phyloP scores from a whole-genome alignment of 2,329 filamentous ascomycete genomes.

The Fusarium goolgardi region DNA sequence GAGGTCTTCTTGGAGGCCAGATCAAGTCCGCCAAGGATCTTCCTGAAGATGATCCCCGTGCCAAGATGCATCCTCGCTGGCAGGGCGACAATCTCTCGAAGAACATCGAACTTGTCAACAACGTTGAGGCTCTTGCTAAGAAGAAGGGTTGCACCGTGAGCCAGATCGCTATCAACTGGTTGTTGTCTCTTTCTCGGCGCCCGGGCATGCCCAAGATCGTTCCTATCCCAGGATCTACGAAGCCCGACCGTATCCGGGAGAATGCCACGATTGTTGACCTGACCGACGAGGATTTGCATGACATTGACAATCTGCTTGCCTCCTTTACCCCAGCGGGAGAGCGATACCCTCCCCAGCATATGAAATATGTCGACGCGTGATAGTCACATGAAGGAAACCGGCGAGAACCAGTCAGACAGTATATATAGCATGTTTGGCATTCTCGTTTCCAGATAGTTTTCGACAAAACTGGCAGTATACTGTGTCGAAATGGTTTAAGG shows the following conservation, averaged over 20 bases:
- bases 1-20: slow-evolving; percentile 63
- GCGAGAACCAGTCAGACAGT: not conserved
- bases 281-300: slow-evolving; percentile 61
- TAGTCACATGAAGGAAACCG: not conserved
- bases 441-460: not conserved
- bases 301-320: slow-evolving; percentile 62
- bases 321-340: slow-evolving; percentile 61
- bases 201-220: slow-evolving; percentile 69
- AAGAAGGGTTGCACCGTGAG: slow-evolving; percentile 69
- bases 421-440: not conserved
- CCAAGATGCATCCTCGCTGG: slow-evolving; percentile 65
- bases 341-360: slow-evolving; percentile 57
- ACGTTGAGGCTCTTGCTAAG: slow-evolving; percentile 67
- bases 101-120: slow-evolving; percentile 70
- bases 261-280: slow-evolving; percentile 65
- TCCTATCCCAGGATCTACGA: slow-evolving; percentile 74
- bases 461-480: too few species aligned
- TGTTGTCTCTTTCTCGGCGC: slow-evolving; percentile 60
- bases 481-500: not conserved
- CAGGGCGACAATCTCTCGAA: slow-evolving; percentile 69
- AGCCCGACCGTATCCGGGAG: slow-evolving; percentile 67
- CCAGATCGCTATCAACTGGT: slow-evolving; percentile 76
- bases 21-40: slow-evolving; percentile 67
- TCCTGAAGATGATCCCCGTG: slow-evolving; percentile 61
- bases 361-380: slow-evolving; percentile 37